These are phyloP conservation scores for Malania oleifera DNA, from an alignment of 164 flowering plant genomes.

Conservation along the genomic window DNA sequence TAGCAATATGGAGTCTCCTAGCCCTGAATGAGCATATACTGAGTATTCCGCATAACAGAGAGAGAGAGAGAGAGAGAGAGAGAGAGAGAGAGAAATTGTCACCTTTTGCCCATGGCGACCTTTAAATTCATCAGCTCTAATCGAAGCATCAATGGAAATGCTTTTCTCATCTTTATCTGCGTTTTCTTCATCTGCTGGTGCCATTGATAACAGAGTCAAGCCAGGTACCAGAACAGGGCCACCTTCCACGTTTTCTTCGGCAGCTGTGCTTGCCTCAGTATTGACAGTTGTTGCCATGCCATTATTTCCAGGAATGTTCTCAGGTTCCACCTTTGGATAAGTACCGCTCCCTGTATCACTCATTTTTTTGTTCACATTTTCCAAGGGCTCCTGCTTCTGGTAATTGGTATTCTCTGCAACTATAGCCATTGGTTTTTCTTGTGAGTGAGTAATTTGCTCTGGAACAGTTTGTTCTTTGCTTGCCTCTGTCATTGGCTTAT, in stretches of 20 bases:
- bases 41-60: no score
- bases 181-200: conserved; percentile 15
- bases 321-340: conserved; percentile 1
- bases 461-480: background rate
- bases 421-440: conserved; percentile 12
- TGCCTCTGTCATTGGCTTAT: background rate
- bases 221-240: conserved; percentile 54
- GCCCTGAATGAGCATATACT: no score
- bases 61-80: conserved; percentile 1
- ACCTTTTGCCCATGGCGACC: conserved; percentile 29
- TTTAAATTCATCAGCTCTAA: conserved; percentile 22
- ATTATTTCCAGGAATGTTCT: conserved; percentile 13
- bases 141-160: conserved; percentile 11
- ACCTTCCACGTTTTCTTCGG: conserved; percentile 17
- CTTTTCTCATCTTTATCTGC: conserved; percentile 13
- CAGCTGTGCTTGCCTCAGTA: background rate
- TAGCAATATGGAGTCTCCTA: no score
- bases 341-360: background rate
- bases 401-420: conserved; percentile 26
- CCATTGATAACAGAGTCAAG: conserved; percentile 24
- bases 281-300: conserved; percentile 10
- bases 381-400: conserved; percentile 1
- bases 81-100: conserved; percentile 28
- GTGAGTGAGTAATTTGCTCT: conserved; percentile 3
- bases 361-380: conserved; percentile 2